Evolutionary conservation across 1,284 basidiomycete genomes (phyloP).

Genomic region (Thecaphora frezii): DNA sequence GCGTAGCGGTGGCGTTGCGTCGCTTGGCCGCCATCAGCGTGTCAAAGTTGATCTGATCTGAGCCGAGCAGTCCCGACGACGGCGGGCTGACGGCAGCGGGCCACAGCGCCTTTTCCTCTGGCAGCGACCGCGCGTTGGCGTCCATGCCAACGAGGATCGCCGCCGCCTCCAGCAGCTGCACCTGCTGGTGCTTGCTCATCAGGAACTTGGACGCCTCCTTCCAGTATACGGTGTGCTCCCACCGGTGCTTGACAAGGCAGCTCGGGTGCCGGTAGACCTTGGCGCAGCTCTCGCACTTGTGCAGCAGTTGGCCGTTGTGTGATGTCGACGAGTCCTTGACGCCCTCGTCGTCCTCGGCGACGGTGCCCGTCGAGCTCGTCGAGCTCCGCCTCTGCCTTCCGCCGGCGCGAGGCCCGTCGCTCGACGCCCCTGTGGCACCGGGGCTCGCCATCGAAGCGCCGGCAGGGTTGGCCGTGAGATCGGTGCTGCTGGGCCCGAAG

Average conservation of each 20-base stretch:
- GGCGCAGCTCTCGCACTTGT: constrained; percentile 77
- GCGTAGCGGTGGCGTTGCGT: constrained; percentile 27
- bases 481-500: constrained; percentile 42
- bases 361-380: constrained; percentile 57
- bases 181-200: constrained; percentile 95
- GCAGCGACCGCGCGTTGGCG: constrained; percentile 71
- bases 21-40: constrained; percentile 54
- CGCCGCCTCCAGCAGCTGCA: constrained; percentile 93
- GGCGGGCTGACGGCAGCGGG: constrained; percentile 64
- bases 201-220: constrained; percentile 90
- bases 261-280: constrained; percentile 91
- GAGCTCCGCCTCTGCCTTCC: constrained; percentile 57
- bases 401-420: constrained; percentile 2
- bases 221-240: constrained; percentile 98
- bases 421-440: constrained; percentile 9
- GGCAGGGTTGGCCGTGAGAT: constrained; percentile 22
- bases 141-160: constrained; percentile 76
- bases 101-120: constrained; percentile 82
- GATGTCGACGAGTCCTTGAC: constrained; percentile 36
- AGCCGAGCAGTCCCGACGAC: constrained; percentile 60
- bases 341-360: constrained; percentile 69
- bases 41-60: constrained; percentile 59
- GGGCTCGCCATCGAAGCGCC: constrained; percentile 12
- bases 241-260: constrained; percentile 92
- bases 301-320: constrained; percentile 63